A percentile compares a stretch with the other conserved stretches of the same genome.
Conservation (phyloP, 805 yeast genomes). For the Saccharomyces kudriavzevii region DNA sequence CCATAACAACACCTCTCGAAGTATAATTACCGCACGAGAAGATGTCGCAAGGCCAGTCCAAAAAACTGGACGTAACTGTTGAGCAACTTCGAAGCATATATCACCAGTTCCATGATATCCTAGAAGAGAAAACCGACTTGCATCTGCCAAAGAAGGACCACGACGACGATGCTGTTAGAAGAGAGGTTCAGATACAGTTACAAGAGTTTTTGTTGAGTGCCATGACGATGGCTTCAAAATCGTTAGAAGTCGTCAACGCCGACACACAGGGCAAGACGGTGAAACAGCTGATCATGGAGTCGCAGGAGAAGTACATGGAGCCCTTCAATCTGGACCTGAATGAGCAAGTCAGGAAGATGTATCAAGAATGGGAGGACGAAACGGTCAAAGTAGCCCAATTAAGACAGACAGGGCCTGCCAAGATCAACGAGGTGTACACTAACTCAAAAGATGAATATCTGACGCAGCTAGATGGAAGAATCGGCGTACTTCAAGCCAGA, state of each 20-base stretch:
- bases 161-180: slow-evolving; percentile 10
- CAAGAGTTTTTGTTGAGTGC: slow-evolving; percentile 20
- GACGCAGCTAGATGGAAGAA: slow-evolving; percentile 21
- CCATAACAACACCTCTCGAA: neutral
- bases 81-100: slow-evolving; percentile 23
- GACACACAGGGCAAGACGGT: slow-evolving; percentile 29
- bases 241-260: slow-evolving; percentile 52
- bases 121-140: slow-evolving; percentile 16
- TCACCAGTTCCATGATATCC: slow-evolving; percentile 21
- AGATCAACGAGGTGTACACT: slow-evolving; percentile 33
- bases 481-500: slow-evolving; percentile 3
- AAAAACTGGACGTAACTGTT: slow-evolving; percentile 17
- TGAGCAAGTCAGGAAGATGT: slow-evolving; percentile 46
- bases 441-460: slow-evolving; percentile 21
- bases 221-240: slow-evolving; percentile 47
- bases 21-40: neutral
- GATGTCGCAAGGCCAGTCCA: slow-evolving; percentile 1
- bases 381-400: slow-evolving; percentile 49
- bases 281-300: slow-evolving; percentile 13
- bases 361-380: slow-evolving; percentile 54
- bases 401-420: slow-evolving; percentile 45
- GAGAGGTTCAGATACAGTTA: slow-evolving; percentile 19
- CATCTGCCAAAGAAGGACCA: slow-evolving; percentile 12
- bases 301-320: slow-evolving; percentile 38
- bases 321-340: slow-evolving; percentile 64